These are phyloP conservation scores for Naumovozyma dairenensis DNA, from an alignment of 805 yeast species.

Conservation along the genomic window DNA sequence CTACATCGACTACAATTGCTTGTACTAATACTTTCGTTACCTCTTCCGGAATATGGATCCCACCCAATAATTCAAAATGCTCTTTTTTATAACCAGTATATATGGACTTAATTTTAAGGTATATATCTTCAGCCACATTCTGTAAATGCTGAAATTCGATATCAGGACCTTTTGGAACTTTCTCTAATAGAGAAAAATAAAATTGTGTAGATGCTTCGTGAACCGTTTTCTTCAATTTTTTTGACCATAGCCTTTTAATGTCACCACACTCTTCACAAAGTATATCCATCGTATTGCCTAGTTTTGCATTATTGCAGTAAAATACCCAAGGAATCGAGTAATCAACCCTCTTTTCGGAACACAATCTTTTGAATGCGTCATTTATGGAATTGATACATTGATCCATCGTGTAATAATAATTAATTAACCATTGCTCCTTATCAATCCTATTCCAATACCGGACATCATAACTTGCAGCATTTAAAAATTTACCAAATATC, in stretches of 20 bases:
- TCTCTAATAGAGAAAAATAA: conserved; percentile 35
- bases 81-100: conserved; percentile 55
- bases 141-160: conserved; percentile 46
- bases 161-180: conserved; percentile 51
- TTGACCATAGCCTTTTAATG: conserved; percentile 33
- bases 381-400: conserved; percentile 39
- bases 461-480: conserved; percentile 19
- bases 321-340: no score
- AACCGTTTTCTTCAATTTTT: conserved; percentile 29
- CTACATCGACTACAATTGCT: conserved; percentile 45
- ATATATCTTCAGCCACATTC: conserved; percentile 45
- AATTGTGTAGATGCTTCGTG: conserved; percentile 35
- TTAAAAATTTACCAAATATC: conserved; percentile 17
- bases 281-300: conserved; percentile 1
- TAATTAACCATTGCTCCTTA: conserved; percentile 40
- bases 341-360: no score
- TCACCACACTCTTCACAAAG: no score
- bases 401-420: conserved; percentile 37
- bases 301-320: no score
- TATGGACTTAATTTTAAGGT: conserved; percentile 38
- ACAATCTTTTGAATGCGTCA: conserved; percentile 34
- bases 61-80: conserved; percentile 52
- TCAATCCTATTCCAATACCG: conserved; percentile 36
- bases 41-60: conserved; percentile 41
- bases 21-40: conserved; percentile 41